Conservation (phyloP, 2,329 filamentous ascomycete species). For the Fusarium goolgardi region DNA sequence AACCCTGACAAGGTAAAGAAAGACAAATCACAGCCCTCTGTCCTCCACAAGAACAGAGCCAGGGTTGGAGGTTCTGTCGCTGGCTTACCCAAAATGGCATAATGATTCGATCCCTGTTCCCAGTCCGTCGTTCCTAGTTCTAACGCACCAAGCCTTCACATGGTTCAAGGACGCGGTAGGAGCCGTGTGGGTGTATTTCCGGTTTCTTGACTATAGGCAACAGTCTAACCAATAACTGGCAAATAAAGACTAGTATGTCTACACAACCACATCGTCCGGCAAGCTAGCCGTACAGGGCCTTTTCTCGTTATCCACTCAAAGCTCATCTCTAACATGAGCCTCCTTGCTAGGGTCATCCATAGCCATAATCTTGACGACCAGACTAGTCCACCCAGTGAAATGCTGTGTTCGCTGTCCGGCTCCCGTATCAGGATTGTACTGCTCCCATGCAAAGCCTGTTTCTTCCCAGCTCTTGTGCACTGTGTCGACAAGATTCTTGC, state of each 20-base stretch:
- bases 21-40: conserved; percentile 10
- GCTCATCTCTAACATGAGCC: conserved; percentile 58
- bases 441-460: conserved; percentile 98
- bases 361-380: conserved; percentile 96
- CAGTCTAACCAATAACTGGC: conserved; percentile 10
- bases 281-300: conserved; percentile 16
- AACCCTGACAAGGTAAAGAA: conserved; percentile 13
- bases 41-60: conserved; percentile 17
- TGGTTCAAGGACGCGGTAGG: conserved; percentile 31
- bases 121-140: not conserved
- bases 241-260: conserved; percentile 10
- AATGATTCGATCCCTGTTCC: conserved; percentile 20
- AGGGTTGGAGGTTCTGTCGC: conserved; percentile 19
- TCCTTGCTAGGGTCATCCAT: conserved; percentile 76
- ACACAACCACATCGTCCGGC: conserved; percentile 9
- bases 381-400: conserved; percentile 98
- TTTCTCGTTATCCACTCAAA: conserved; percentile 50
- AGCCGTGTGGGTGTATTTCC: conserved; percentile 24
- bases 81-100: conserved; percentile 26
- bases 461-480: conserved; percentile 88
- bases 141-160: conserved; percentile 23
- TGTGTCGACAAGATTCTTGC: conserved; percentile 87
- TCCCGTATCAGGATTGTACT: conserved; percentile 95
- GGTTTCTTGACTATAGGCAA: conserved; percentile 7
- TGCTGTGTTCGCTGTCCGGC: conserved; percentile 95